Conservation (phyloP, 331 rosid genomes). For the Ulmus americana region DNA sequence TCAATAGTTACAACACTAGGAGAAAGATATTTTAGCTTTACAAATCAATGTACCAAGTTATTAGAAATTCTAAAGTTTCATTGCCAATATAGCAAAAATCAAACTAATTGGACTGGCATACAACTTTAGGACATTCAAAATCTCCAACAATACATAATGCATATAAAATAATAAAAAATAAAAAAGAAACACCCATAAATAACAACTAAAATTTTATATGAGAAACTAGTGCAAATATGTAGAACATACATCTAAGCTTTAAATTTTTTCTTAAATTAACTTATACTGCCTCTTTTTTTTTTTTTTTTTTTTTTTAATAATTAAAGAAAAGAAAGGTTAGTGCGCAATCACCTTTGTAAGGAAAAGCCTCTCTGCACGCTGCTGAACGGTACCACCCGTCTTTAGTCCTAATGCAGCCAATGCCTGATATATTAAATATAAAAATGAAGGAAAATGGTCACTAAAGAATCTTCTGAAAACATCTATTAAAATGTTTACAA, state of each 20-base stretch:
- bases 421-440: conserved; percentile 44
- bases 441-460: conserved; percentile 9
- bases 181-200: neutral
- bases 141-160: conserved; percentile 2
- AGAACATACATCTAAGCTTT: neutral
- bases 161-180: neutral
- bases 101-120: conserved; percentile 1
- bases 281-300: neutral
- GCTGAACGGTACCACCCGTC: conserved; percentile 86
- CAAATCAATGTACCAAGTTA: conserved; percentile 1
- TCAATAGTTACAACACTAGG: neutral
- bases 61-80: conserved; percentile 5
- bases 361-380: conserved; percentile 94
- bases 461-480: conserved; percentile 13
- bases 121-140: conserved; percentile 1
- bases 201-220: neutral
- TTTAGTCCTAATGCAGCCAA: conserved; percentile 70
- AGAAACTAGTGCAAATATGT: neutral
- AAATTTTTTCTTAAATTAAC: neutral
- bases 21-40: neutral
- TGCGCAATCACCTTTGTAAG: conserved; percentile 61
- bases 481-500: conserved; percentile 1
- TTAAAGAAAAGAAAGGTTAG: neutral
- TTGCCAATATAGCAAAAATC: neutral
- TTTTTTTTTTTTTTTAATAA: neutral